phyloP scores from a whole-genome alignment of 2,329 filamentous ascomycete genomes.

The Colletotrichum trifolii region DNA sequence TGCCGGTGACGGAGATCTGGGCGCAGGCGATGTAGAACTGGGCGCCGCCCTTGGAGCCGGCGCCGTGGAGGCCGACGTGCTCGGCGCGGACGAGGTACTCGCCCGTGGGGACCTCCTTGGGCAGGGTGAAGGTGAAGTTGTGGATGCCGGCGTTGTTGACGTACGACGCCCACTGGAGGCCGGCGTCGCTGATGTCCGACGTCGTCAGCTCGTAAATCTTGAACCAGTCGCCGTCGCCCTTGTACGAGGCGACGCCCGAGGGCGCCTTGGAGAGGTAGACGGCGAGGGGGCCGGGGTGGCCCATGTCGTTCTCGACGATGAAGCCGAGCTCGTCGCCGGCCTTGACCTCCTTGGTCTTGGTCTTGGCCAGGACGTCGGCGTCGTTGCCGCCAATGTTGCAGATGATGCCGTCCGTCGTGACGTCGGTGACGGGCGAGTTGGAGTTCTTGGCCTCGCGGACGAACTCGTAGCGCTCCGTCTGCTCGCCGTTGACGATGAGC shows the following conservation, averaged over 20 bases:
- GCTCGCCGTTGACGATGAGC: slow-evolving; percentile 38
- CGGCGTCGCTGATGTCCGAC: slow-evolving; percentile 42
- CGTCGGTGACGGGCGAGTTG: slow-evolving; percentile 54
- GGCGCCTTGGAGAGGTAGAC: slow-evolving; percentile 52
- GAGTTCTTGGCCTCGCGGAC: slow-evolving; percentile 37
- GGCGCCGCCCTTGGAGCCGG: slow-evolving; percentile 45
- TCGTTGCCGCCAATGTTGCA: slow-evolving; percentile 53
- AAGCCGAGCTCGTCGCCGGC: slow-evolving; percentile 56
- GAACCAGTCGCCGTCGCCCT: slow-evolving; percentile 51
- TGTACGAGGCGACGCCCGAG: slow-evolving; percentile 42
- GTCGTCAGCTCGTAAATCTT: slow-evolving; percentile 49
- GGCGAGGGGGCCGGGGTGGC: slow-evolving; percentile 51
- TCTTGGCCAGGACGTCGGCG: slow-evolving; percentile 49
- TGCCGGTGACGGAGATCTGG: slow-evolving; percentile 47
- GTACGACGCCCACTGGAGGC: slow-evolving; percentile 47
- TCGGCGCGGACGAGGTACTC: slow-evolving; percentile 51
- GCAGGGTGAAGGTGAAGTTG: slow-evolving; percentile 54
- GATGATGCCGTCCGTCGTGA: slow-evolving; percentile 50
- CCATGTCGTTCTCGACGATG: slow-evolving; percentile 48
- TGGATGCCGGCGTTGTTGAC: slow-evolving; percentile 43
- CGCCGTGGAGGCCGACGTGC: slow-evolving; percentile 49
- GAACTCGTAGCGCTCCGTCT: slow-evolving; percentile 37
- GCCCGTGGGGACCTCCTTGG: slow-evolving; percentile 49
- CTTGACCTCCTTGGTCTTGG: slow-evolving; percentile 48
- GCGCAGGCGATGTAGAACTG: slow-evolving; percentile 52